Base-by-base conservation (phyloP, 345 rosid species). In the Gossypium stocksii region DNA sequence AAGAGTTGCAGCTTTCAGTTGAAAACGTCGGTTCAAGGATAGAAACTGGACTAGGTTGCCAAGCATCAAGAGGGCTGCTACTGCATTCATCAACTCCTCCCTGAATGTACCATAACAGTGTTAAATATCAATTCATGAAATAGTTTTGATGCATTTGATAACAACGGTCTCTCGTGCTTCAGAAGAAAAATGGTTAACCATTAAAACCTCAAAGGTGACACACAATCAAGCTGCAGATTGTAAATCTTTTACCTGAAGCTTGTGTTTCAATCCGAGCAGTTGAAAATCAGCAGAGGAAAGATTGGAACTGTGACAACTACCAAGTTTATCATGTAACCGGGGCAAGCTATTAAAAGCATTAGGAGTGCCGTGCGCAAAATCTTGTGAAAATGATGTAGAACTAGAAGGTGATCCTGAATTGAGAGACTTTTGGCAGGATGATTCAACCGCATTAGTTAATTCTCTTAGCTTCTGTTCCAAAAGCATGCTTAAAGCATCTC, bases 391-490 rank as follows among this genome's bases (percentile, higher is more conserved):
- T 12, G 83, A 77, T 23, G 75, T 53, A 62, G 86, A 79, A 78
- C 66, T 79, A 49, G 83, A 84, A 44, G 76, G 54, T 19, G 84
- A 72, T 74, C 78, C 85, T 38, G 45, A 67, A 66, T 71, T 79
- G 71, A 81, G 83, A 46, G 86, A 72, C 54, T 81, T 86, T 13
- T 76, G 83, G 70, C 75, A 66, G 43, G 93, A 88, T 71, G 90
- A 83, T 80, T 87, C 94, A 1, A 87, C 80, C 58, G 81, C 84
- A 1, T 80, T 80, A 59, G 84, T 91, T 80, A 95, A 49, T 79
- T 95, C 98, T 79, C 81, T 86, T 46, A 95, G 83, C 80, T 95
- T 95, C 81, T 93, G 88, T 77, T 95, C 98, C 87, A 93, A 82
- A 72, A 95, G 96, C 69, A 83, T 77, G 77, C 92, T 87, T 77